Conservation (phyloP, 805 yeast genomes). For the Saccharomycopsis malanga region DNA sequence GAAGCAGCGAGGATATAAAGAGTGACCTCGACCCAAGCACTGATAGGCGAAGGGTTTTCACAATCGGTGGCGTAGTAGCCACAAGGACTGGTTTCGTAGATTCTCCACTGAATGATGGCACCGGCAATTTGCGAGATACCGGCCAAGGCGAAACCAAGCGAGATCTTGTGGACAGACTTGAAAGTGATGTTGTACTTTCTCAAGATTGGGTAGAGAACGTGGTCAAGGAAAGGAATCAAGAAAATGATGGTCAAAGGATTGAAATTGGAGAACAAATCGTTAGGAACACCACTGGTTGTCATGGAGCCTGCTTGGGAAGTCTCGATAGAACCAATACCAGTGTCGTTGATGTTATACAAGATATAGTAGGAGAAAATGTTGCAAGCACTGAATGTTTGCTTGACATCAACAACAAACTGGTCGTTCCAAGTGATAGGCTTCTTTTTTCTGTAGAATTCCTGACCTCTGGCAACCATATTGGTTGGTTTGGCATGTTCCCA, state of each 20-base stretch:
- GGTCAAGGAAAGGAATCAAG: slow-evolving; percentile 44
- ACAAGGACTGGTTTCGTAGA: slow-evolving; percentile 46
- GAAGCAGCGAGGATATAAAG: slow-evolving; percentile 36
- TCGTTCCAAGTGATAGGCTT: slow-evolving; percentile 31
- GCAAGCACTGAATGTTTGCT: slow-evolving; percentile 54
- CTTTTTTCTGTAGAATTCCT: slow-evolving; percentile 25
- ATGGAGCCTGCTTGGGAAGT: slow-evolving; percentile 50
- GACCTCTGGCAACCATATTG: slow-evolving; percentile 39
- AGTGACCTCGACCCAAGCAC: slow-evolving; percentile 30
- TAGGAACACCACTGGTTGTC: slow-evolving; percentile 47
- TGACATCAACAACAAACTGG: slow-evolving; percentile 54
- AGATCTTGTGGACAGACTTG: slow-evolving; percentile 39
- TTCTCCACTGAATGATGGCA: slow-evolving; percentile 42
- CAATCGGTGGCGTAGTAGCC: slow-evolving; percentile 33
- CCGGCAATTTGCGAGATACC: slow-evolving; percentile 42
- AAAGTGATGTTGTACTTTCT: slow-evolving; percentile 30
- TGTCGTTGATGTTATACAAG: slow-evolving; percentile 11
- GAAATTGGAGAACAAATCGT: slow-evolving; percentile 48
- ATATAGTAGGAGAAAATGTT: slow-evolving; percentile 27
- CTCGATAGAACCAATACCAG: slow-evolving; percentile 28
- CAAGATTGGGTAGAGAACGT: slow-evolving; percentile 39
- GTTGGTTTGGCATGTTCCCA: slow-evolving; percentile 46
- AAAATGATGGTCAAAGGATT: slow-evolving; percentile 49
- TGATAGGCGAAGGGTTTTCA: slow-evolving; percentile 25
- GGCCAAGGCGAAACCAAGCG: slow-evolving; percentile 42